phyloP scores from a whole-genome alignment of 1,284 basidiomycete species.

The Apiotrichum akiyoshidainum region DNA sequence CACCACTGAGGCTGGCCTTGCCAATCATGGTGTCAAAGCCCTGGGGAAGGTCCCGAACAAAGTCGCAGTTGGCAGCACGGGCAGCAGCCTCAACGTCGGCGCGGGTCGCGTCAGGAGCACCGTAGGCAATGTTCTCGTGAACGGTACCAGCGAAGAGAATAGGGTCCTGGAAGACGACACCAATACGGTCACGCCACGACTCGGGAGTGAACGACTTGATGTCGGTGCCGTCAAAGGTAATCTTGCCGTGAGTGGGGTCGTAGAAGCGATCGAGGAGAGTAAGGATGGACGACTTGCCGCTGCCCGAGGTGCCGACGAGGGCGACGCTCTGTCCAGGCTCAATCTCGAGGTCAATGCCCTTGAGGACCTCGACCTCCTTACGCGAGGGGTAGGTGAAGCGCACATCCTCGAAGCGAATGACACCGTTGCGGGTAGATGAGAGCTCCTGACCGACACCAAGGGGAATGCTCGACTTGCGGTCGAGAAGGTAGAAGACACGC shows the following conservation, averaged over 20 bases:
- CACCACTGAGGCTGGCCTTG: constrained; percentile 51
- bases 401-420: constrained; percentile 73
- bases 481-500: constrained; percentile 89
- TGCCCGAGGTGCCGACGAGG: constrained; percentile 85
- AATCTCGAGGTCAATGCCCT: constrained; percentile 72
- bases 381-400: constrained; percentile 84
- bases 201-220: constrained; percentile 76
- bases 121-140: constrained; percentile 90
- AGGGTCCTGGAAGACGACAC: constrained; percentile 74
- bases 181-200: constrained; percentile 82
- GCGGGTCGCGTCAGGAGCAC: constrained; percentile 67
- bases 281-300: constrained; percentile 88
- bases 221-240: constrained; percentile 84
- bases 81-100: constrained; percentile 85
- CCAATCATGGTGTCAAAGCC: constrained; percentile 69
- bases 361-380: constrained; percentile 70
- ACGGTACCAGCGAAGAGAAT: constrained; percentile 71
- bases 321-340: constrained; percentile 81
- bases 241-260: constrained; percentile 75
- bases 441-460: constrained; percentile 62
- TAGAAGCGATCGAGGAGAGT: constrained; percentile 87
- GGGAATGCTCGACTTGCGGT: constrained; percentile 69
- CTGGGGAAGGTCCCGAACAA: constrained; percentile 85
- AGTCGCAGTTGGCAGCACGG: constrained; percentile 88
- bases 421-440: constrained; percentile 59